Percentiles rank a stretch among this genome's conserved stretches.
These are phyloP conservation scores for Teratosphaeria epicoccoides DNA, from an alignment of 2,329 filamentous ascomycete species.

Conservation along the genomic window DNA sequence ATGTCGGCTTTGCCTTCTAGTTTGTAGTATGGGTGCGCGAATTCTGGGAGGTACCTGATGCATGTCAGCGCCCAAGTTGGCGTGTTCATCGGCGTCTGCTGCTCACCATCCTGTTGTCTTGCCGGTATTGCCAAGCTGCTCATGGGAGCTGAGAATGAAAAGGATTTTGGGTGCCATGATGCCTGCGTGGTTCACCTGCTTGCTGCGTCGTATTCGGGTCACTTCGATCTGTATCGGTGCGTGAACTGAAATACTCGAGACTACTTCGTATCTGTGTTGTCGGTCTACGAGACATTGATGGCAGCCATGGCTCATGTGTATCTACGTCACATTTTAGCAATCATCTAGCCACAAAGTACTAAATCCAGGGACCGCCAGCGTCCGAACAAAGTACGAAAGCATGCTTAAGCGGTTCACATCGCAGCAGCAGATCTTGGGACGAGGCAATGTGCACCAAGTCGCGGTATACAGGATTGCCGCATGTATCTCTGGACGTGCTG, in stretches of 20 bases:
- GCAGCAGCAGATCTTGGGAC: too few relatives aligned
- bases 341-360: neutral
- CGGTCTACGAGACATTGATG: neutral
- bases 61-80: neutral
- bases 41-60: conserved; percentile 30
- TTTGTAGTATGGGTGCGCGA: conserved; percentile 30
- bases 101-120: conserved; percentile 58
- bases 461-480: too few relatives aligned
- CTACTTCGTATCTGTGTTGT: neutral
- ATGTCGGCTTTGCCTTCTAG: conserved; percentile 28
- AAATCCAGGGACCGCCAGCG: too few relatives aligned
- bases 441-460: too few relatives aligned
- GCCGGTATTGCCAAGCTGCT: conserved; percentile 25
- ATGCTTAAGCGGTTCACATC: neutral
- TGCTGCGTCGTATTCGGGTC: too few relatives aligned
- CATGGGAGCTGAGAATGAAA: conserved; percentile 58
- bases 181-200: too few relatives aligned
- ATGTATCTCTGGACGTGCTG: too few relatives aligned
- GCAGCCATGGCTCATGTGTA: neutral
- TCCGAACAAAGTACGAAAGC: neutral
- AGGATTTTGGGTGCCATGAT: conserved; percentile 46
- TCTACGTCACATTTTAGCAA: neutral
- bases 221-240: too few relatives aligned
- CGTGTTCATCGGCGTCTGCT: neutral
- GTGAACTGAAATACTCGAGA: too few relatives aligned